A percentile compares a stretch with the other conserved stretches of the same genome.
Evolutionary conservation across 140 eudicot genomes (phyloP).

Genomic region (Oenanthe javanica): DNA sequence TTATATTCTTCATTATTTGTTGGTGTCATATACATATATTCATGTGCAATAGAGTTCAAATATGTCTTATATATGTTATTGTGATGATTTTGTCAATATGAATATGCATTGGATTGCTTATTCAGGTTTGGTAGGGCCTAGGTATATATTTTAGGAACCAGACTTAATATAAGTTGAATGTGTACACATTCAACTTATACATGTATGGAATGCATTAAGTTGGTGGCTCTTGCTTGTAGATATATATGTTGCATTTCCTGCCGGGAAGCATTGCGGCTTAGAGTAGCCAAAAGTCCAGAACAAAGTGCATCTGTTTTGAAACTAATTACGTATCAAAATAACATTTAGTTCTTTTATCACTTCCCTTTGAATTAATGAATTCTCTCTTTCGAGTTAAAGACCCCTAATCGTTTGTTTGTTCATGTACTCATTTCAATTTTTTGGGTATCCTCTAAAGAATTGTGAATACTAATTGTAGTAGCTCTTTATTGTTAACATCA

Average conservation of each 20-base stretch:
- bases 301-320: background rate
- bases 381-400: background rate
- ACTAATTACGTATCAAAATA: background rate
- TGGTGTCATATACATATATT: background rate
- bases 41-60: background rate
- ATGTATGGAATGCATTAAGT: background rate
- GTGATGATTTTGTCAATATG: background rate
- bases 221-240: background rate
- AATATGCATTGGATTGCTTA: background rate
- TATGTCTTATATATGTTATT: background rate
- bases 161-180: background rate
- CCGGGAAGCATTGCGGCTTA: background rate
- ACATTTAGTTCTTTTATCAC: background rate
- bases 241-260: background rate
- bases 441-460: background rate
- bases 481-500: conserved; percentile 12
- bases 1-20: background rate
- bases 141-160: background rate
- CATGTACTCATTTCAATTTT: background rate
- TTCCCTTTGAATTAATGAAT: background rate
- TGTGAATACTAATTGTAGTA: conserved; percentile 3
- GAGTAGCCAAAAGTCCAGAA: background rate
- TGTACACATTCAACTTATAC: background rate
- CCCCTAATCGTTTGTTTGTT: background rate
- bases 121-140: too few species aligned